Conservation (phyloP, 1,139 yeast species). For the Debaryomyces sp. region DNA sequence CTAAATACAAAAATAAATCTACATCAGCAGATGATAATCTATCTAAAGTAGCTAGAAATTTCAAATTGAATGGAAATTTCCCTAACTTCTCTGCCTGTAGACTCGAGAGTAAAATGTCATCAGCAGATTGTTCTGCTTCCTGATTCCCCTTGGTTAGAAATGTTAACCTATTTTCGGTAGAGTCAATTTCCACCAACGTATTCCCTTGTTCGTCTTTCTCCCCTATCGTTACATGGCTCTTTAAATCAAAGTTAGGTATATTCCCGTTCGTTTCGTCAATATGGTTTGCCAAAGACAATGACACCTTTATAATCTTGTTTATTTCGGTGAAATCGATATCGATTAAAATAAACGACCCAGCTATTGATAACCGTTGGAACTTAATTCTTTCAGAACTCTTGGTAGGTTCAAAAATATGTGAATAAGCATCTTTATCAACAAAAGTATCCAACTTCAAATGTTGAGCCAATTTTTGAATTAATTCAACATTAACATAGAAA, state of each 20-base stretch:
- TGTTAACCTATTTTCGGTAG: not conserved
- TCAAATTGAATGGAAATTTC: slow-evolving; percentile 39
- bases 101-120: slow-evolving; percentile 31
- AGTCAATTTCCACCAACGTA: slow-evolving; percentile 13
- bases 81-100: slow-evolving; percentile 26
- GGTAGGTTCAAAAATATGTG: slow-evolving; percentile 24
- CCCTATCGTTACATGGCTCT: not conserved
- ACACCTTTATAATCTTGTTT: slow-evolving; percentile 28
- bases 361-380: slow-evolving; percentile 40
- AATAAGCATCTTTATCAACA: slow-evolving; percentile 40
- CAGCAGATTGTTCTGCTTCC: slow-evolving; percentile 22
- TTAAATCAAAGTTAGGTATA: not conserved
- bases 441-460: slow-evolving; percentile 47
- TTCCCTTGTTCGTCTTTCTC: slow-evolving; percentile 5
- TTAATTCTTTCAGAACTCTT: slow-evolving; percentile 17
- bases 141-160: slow-evolving; percentile 8
- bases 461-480: slow-evolving; percentile 45
- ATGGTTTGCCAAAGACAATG: slow-evolving; percentile 42
- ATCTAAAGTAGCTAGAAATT: slow-evolving; percentile 42
- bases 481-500: slow-evolving; percentile 40
- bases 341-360: slow-evolving; percentile 45
- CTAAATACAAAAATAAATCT: slow-evolving; percentile 37
- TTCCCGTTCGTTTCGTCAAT: slow-evolving; percentile 3
- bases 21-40: slow-evolving; percentile 32
- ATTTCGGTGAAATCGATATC: slow-evolving; percentile 43